Evolutionary conservation across 164 flowering plant species (phyloP), one percentile per base, ranked within the genome.

Genomic region (Nymphaea thermarum): DNA sequence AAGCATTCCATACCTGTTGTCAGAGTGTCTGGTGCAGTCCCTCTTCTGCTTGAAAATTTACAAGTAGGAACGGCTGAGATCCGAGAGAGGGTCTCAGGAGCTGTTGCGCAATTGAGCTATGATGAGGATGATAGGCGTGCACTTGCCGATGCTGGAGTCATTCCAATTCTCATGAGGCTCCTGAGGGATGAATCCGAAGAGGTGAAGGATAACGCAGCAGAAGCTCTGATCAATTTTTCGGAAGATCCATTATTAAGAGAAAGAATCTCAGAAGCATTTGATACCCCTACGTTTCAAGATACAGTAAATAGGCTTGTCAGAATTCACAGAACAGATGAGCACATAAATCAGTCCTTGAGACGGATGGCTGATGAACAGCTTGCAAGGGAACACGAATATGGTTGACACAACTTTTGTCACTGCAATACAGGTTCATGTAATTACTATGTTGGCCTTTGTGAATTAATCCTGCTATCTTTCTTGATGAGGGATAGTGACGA

Each of bases 101-200:
- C 79, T 60, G 76, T 82, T 68, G 83, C 86, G 18, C 84, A 80
- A 71, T 71, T 85, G 80, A 85, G 86, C 68, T 76, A 81, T 51
- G 71, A 78, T 70, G 77, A 68, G 59, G 72, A 3, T 10, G 82
- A 80, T 42, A 74, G 81, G 61, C 66, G 14, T 44, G 81, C 75
- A 7, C 76, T 85, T 64, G 79, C 71, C 25, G 78, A 80, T 64
- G 80, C 71, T 2, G 87, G 85, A 57, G 83, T 77, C 15, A 77
- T 85, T 51, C 82, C 80, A 11, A 47, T 73, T 63, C 79, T 85
- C 63, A 71, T 82, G 17, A 69, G 62, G 14, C 64, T 78, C 76
- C 44, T 83, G 77, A 74, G 69, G 7, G 82, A 78, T 53, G 81
- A 81, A 62, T 81, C 77, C 5, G 84, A 79, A 44, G 85, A 77